Percentiles rank a stretch among this genome's conserved stretches.
These are phyloP conservation scores for Diplocarpon rosae DNA, from an alignment of 2,329 filamentous ascomycete genomes.

Conservation along the genomic window DNA sequence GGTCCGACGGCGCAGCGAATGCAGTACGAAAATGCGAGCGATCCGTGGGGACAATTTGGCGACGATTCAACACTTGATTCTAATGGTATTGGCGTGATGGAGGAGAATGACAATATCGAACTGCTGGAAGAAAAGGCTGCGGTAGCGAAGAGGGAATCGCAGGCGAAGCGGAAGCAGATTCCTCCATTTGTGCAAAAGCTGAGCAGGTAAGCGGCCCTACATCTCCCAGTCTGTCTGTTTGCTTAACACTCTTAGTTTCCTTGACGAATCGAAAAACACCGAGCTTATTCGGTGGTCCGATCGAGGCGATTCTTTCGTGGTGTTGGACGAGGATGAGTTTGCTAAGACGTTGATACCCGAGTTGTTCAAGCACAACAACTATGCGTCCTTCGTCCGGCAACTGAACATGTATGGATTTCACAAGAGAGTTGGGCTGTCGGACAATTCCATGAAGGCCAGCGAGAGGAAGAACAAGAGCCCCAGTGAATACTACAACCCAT, in stretches of 20 bases:
- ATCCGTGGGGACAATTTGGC: slow-evolving; percentile 33
- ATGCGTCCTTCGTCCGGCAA: slow-evolving; percentile 65
- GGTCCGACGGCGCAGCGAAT: slow-evolving; percentile 21
- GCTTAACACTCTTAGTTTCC: slow-evolving; percentile 50
- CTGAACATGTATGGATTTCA: slow-evolving; percentile 56
- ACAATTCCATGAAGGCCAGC: slow-evolving; percentile 95
- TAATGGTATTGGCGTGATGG: slow-evolving; percentile 30
- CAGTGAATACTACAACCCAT: slow-evolving; percentile 95
- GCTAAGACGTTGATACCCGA: slow-evolving; percentile 64
- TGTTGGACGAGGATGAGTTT: slow-evolving; percentile 89
- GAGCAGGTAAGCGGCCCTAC: slow-evolving; percentile 60
- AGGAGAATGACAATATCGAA: slow-evolving; percentile 62
- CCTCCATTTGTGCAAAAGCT: slow-evolving; percentile 96
- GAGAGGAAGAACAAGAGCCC: slow-evolving; percentile 96
- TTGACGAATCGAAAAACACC: slow-evolving; percentile 86
- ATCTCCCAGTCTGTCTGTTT: slow-evolving; percentile 19
- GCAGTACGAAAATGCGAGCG: slow-evolving; percentile 22
- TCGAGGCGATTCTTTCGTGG: slow-evolving; percentile 91
- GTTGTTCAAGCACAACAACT: slow-evolving; percentile 71
- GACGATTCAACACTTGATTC: slow-evolving; percentile 25
- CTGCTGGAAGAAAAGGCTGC: slow-evolving; percentile 69
- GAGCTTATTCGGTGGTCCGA: slow-evolving; percentile 96
- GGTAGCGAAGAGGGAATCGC: slow-evolving; percentile 75
- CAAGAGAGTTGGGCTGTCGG: slow-evolving; percentile 74
- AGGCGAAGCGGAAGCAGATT: slow-evolving; percentile 87